phyloP scores from a whole-genome alignment of 2,329 filamentous ascomycete species.

The Chaetoscypha palmicola region DNA sequence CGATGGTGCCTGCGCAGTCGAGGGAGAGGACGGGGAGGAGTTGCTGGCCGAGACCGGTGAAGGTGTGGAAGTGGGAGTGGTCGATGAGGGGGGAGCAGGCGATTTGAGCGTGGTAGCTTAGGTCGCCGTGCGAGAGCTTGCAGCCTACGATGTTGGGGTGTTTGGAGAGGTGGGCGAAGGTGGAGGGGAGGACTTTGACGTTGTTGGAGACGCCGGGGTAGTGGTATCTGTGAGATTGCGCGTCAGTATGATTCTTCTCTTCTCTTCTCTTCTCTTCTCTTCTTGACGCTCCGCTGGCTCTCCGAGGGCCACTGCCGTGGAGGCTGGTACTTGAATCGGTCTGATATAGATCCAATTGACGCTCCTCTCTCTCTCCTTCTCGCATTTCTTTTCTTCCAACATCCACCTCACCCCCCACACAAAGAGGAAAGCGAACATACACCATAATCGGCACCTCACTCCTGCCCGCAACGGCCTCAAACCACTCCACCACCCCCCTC shows the following conservation, averaged over 20 bases:
- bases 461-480: constrained; percentile 50
- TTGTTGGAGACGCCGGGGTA: constrained; percentile 62
- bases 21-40: constrained; percentile 55
- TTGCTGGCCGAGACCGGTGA: constrained; percentile 60
- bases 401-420: too few species aligned
- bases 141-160: constrained; percentile 63
- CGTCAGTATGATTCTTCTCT: neutral
- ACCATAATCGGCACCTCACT: constrained; percentile 55
- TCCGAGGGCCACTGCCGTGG: too few species aligned
- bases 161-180: constrained; percentile 48
- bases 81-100: constrained; percentile 53
- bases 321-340: too few species aligned
- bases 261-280: too few species aligned
- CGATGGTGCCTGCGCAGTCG: constrained; percentile 58
- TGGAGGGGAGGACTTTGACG: constrained; percentile 50
- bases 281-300: too few species aligned
- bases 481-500: constrained; percentile 55
- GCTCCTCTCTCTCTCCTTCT: neutral
- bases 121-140: constrained; percentile 62
- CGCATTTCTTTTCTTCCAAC: neutral
- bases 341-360: too few species aligned
- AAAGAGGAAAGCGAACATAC: constrained; percentile 30
- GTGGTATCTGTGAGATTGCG: constrained; percentile 35
- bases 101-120: constrained; percentile 57
- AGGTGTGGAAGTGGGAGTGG: constrained; percentile 50